Evolutionary conservation across 2,329 filamentous ascomycete genomes (phyloP), one percentile per base, ranked within the genome.

Genomic region (Aureobasidium sp.): DNA sequence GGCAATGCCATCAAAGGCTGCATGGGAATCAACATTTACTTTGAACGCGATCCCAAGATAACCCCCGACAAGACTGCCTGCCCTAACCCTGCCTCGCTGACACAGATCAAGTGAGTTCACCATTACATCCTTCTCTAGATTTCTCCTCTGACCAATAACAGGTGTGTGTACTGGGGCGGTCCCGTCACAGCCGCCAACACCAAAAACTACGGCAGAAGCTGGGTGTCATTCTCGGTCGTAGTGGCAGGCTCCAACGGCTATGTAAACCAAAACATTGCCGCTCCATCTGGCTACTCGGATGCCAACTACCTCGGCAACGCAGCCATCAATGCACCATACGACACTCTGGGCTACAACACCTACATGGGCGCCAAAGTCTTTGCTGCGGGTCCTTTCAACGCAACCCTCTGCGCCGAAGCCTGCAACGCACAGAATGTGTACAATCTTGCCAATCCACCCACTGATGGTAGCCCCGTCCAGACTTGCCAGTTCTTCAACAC

Each of bases 91-190:
- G 17, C 69, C 2, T 70, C 70, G 20, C 65, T 70, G 25, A 72
- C 70, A n/a, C 70, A 69, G 36, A 64, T 66, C 62, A 73, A 74
- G 63, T 76, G 74, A 64, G 68, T 70, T 0, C 64, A 70, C 31
- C 75, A 44, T 14, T 12, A 15, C 41, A 14, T 12, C 5, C 4
- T 14, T 6, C 4, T 6, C 4, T 14, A 44, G 4, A 14, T 2
- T 25, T 12, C 12, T 14, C 22, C 41, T 5, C 41, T 44, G 4
- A 48, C 29, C 45, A 14, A 11, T 17, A 2, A 17, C 17, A 73
- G 73, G 61, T 76, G 75, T 63, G 68, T 70, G 0, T 65, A 71
- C 31, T 76, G 72, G 68, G 74, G 74, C 14, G 67, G 68, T 2
- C 64, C 66, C 2, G 63, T 75, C 53, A 62, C 62, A 14, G 59